phyloP scores from a whole-genome alignment of 306 rosid species.

The Vigna hirtella region DNA sequence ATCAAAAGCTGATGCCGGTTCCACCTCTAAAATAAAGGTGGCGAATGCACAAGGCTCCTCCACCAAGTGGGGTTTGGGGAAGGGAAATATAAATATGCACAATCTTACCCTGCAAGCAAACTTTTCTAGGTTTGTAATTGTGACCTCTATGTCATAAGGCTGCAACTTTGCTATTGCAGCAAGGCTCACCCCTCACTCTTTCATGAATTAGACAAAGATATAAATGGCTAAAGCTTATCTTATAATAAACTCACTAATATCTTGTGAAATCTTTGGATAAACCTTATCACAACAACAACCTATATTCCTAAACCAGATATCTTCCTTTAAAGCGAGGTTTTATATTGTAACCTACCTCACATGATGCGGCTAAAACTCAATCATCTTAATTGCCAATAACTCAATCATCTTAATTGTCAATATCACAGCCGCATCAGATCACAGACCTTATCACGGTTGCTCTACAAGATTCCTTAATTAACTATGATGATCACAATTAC shows the following conservation, averaged over 20 bases:
- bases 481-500: not conserved
- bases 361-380: not conserved
- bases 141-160: not conserved
- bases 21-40: not conserved
- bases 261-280: not conserved
- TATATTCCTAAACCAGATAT: not conserved
- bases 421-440: not conserved
- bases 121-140: not conserved
- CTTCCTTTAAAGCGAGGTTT: not conserved
- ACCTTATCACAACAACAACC: not conserved
- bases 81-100: not conserved
- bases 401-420: not conserved
- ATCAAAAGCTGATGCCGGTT: not conserved
- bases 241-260: constrained; percentile 4
- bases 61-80: not conserved
- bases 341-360: not conserved
- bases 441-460: not conserved
- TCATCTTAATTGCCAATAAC: not conserved
- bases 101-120: not conserved
- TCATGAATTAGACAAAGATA: not conserved
- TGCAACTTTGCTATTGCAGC: not conserved
- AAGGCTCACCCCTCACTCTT: not conserved
- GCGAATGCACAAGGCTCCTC: not conserved
- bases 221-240: not conserved
- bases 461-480: not conserved